Percentiles rank a stretch among this genome's conserved stretches.
These are phyloP conservation scores for Citeromyces siamensis DNA, from an alignment of 1,139 yeast species.

Conservation along the genomic window DNA sequence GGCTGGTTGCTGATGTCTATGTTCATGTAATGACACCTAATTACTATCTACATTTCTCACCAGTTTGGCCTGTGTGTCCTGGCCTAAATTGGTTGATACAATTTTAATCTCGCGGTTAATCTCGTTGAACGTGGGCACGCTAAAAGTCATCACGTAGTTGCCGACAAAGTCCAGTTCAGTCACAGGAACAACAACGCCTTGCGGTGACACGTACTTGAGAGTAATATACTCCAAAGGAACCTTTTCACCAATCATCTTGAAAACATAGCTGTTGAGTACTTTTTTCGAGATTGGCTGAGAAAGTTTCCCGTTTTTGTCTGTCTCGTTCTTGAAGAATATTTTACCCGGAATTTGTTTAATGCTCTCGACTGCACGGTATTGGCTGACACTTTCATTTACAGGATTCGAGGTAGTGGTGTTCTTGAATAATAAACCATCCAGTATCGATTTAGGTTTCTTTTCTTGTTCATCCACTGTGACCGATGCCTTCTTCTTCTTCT, in stretches of 20 bases:
- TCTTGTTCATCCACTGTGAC: background rate
- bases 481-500: background rate
- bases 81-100: background rate
- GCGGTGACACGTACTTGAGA: background rate
- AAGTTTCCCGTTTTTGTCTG: constrained; percentile 3
- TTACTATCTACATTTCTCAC: too few species aligned
- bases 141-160: constrained; percentile 4
- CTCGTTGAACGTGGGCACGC: constrained; percentile 1
- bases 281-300: constrained; percentile 1
- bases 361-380: background rate
- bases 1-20: too few species aligned
- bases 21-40: too few species aligned
- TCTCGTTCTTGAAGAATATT: constrained; percentile 4
- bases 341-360: constrained; percentile 3
- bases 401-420: background rate
- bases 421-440: constrained; percentile 3
- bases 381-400: background rate
- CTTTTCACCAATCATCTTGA: constrained; percentile 3
- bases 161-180: constrained; percentile 5
- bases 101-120: background rate
- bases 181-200: constrained; percentile 1
- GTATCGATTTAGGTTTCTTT: background rate
- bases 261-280: constrained; percentile 1
- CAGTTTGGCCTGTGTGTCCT: background rate
- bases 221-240: constrained; percentile 3